These are phyloP conservation scores for Podila clonocystis DNA, from an alignment of 192 early-diverging fungal genomes.

Conservation along the genomic window DNA sequence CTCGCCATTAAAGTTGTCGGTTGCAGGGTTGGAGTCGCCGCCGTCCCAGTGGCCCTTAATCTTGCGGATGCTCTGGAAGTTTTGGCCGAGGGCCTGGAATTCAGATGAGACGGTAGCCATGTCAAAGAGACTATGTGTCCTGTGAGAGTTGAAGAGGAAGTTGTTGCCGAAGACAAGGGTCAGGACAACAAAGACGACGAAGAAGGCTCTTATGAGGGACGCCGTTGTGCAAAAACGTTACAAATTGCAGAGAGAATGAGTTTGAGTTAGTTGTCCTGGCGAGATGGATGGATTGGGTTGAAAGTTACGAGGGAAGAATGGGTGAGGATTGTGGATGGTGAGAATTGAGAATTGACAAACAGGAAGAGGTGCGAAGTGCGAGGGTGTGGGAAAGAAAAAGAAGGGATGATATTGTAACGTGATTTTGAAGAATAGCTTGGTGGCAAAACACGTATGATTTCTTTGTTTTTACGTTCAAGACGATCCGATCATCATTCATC, in stretches of 20 bases:
- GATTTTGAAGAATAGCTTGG: neutral
- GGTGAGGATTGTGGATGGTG: no score
- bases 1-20: conserved; percentile 54
- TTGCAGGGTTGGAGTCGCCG: conserved; percentile 29
- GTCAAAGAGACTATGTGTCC: neutral
- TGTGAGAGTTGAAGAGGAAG: neutral
- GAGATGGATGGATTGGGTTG: no score
- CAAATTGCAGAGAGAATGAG: neutral
- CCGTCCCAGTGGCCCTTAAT: conserved; percentile 51
- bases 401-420: neutral
- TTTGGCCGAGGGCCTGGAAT: conserved; percentile 40
- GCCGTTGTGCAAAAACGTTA: no score
- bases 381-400: neutral
- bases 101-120: conserved; percentile 44
- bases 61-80: conserved; percentile 45
- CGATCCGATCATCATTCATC: no score
- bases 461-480: no score
- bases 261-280: no score
- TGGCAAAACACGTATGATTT: neutral
- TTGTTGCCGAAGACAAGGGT: neutral
- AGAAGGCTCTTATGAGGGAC: neutral
- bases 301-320: no score
- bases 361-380: no score
- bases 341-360: no score
- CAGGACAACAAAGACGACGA: neutral